These are phyloP conservation scores for Chytridiales sp. DNA, from an alignment of 371 early-diverging fungal species.

Conservation along the genomic window DNA sequence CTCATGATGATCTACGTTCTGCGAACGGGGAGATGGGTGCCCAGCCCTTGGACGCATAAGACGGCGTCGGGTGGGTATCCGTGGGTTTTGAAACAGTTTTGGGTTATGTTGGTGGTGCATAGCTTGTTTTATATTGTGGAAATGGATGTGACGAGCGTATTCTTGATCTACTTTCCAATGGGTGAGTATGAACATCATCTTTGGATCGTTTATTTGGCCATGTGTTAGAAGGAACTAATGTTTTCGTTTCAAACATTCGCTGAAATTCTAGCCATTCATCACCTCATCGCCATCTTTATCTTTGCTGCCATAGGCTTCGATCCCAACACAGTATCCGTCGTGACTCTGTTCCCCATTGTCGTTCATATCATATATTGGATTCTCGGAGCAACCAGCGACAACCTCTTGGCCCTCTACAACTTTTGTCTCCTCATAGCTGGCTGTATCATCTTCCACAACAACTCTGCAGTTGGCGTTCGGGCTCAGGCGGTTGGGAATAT, in stretches of 20 bases:
- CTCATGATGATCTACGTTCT: constrained; percentile 16
- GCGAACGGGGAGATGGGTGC: constrained; percentile 20
- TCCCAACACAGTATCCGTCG: constrained; percentile 19
- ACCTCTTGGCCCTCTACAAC: constrained; percentile 24
- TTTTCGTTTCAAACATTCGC: background rate
- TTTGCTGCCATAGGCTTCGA: constrained; percentile 16
- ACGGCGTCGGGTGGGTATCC: constrained; percentile 1
- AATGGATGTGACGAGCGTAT: constrained; percentile 21
- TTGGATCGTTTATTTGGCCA: background rate
- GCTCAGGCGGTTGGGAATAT: background rate
- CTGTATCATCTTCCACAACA: constrained; percentile 1
- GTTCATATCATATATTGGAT: constrained; percentile 25
- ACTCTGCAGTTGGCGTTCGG: background rate
- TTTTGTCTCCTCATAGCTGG: constrained; percentile 12
- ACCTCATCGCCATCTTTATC: constrained; percentile 19
- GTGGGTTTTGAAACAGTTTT: constrained; percentile 25
- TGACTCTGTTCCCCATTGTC: constrained; percentile 19
- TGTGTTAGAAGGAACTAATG: background rate
- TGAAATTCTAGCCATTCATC: constrained; percentile 10
- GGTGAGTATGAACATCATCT: constrained; percentile 5
- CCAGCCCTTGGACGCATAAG: constrained; percentile 8
- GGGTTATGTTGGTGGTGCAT: constrained; percentile 22
- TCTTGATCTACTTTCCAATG: constrained; percentile 23
- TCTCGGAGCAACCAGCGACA: constrained; percentile 17
- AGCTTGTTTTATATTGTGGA: constrained; percentile 25